Conservation (phyloP, 2,329 filamentous ascomycete genomes). For the Graphilbum ipis-grandicollis region DNA sequence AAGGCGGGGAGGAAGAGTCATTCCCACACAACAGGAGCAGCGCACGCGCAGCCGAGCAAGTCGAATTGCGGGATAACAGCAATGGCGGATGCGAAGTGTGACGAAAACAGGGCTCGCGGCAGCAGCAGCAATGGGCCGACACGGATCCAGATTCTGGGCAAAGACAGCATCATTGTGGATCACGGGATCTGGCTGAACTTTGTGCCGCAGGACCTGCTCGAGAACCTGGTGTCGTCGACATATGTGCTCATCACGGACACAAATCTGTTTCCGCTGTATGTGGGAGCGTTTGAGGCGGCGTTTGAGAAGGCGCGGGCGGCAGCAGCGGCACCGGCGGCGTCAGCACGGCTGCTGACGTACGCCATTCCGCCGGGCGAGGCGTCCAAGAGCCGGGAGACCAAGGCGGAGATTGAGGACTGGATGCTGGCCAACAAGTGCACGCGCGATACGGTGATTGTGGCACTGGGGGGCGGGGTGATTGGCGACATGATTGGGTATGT, state of each 20-base stretch:
- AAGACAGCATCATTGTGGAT: slow-evolving; percentile 81
- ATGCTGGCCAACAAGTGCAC: slow-evolving; percentile 87
- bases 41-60: too few relatives aligned
- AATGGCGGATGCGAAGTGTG: too few relatives aligned
- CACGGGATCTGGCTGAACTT: slow-evolving; percentile 77
- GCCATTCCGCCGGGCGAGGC: slow-evolving; percentile 80
- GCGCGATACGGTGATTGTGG: slow-evolving; percentile 85
- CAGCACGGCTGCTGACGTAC: slow-evolving; percentile 63
- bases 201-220: slow-evolving; percentile 64
- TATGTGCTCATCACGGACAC: slow-evolving; percentile 96
- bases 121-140: slow-evolving; percentile 21
- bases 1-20: too few relatives aligned
- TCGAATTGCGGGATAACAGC: too few relatives aligned
- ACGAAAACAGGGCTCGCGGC: slow-evolving; percentile 4
- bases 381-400: slow-evolving; percentile 84
- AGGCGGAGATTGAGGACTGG: slow-evolving; percentile 95
- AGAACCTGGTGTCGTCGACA: slow-evolving; percentile 65
- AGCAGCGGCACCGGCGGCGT: not conserved
- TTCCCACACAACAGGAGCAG: too few relatives aligned
- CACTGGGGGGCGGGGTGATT: slow-evolving; percentile 88
- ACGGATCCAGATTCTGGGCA: slow-evolving; percentile 65
- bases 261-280: slow-evolving; percentile 68
- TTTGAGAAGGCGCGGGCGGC: slow-evolving; percentile 33
- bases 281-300: slow-evolving; percentile 52
- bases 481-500: slow-evolving; percentile 97